Evolutionary conservation across 257 asterid genomes (phyloP).

Genomic region (Paulownia fortunei): DNA sequence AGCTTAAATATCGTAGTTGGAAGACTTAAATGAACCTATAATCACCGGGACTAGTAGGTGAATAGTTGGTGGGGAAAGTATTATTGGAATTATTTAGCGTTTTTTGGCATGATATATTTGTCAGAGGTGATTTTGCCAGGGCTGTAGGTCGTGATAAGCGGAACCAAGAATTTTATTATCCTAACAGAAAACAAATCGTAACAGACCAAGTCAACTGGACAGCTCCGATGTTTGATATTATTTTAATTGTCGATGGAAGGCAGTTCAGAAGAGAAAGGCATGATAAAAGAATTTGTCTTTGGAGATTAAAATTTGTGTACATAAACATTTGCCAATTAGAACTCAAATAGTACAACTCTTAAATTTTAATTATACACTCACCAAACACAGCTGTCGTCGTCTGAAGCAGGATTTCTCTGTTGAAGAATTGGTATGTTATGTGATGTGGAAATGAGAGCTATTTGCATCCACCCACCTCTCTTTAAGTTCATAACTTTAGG

Average conservation of each 20-base stretch:
- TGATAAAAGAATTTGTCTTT: background rate
- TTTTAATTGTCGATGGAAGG: background rate
- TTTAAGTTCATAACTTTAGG: too few relatives aligned
- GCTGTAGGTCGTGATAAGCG: background rate
- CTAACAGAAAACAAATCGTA: background rate
- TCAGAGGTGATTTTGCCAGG: background rate
- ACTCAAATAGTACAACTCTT: background rate
- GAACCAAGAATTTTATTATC: background rate
- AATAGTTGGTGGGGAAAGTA: constrained; percentile 30
- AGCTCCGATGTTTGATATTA: background rate
- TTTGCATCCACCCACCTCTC: too few relatives aligned
- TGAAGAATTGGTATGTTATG: background rate
- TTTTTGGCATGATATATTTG: background rate
- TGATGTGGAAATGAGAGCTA: too few relatives aligned
- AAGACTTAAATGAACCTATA: background rate
- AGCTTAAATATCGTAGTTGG: background rate
- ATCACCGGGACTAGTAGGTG: constrained; percentile 28
- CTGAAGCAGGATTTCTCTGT: background rate
- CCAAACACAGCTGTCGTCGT: background rate
- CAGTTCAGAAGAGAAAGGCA: background rate
- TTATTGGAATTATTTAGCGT: background rate
- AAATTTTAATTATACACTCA: background rate
- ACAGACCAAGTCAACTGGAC: constrained; percentile 12
- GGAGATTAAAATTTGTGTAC: background rate
- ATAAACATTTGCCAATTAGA: background rate